A percentile compares a stretch with the other conserved stretches of the same genome.
Evolutionary conservation across 176 grass and related monocot genomes (phyloP).

Genomic region (Triticum turgidum): DNA sequence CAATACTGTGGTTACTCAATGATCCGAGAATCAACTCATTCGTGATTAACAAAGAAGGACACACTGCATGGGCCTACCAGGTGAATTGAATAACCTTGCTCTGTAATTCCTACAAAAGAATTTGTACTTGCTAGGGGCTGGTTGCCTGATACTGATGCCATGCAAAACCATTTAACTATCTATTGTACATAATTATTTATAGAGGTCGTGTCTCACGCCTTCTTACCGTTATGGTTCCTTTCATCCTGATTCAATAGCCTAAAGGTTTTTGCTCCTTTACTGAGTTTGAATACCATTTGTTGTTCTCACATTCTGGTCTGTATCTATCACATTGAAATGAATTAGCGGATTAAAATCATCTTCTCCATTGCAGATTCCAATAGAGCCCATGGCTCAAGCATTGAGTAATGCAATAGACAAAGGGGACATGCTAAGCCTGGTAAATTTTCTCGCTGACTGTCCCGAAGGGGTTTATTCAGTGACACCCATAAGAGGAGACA

Average conservation of each 20-base stretch:
- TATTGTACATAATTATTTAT: neutral
- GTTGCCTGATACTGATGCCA: neutral
- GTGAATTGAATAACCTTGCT: neutral
- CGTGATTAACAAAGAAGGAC: neutral
- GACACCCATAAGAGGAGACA: neutral
- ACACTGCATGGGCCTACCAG: neutral
- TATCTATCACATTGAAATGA: neutral
- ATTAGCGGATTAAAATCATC: neutral
- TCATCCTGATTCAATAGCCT: no score
- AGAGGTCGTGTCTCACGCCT: neutral
- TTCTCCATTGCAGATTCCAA: neutral
- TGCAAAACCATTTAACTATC: neutral
- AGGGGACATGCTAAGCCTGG: neutral
- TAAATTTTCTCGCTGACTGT: rapidly evolving
- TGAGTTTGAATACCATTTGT: neutral
- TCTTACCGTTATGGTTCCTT: neutral
- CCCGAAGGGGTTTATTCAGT: neutral
- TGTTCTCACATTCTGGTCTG: neutral
- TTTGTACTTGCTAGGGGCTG: neutral
- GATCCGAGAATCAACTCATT: slow-evolving; percentile 10
- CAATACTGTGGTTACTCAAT: neutral
- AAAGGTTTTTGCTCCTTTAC: no score
- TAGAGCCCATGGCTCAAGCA: neutral
- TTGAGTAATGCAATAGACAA: neutral
- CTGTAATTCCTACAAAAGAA: neutral